Base-by-base conservation (phyloP, 2,329 filamentous ascomycete genomes). In the Aspergillus sergii region DNA sequence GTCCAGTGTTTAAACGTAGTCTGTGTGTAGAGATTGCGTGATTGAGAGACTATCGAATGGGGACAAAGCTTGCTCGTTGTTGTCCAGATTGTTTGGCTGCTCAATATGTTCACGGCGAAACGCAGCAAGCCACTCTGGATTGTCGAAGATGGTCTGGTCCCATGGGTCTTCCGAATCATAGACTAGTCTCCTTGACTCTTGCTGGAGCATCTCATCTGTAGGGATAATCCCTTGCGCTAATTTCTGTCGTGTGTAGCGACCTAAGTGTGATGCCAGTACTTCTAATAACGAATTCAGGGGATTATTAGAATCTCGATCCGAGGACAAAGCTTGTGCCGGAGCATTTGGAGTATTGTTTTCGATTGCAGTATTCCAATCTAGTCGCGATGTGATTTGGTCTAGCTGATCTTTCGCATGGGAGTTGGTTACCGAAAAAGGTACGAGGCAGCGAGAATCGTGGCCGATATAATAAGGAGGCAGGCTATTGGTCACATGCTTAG, bases 181-280 rank as follows among this genome's bases (percentile, higher is more conserved):
- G 5, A 84, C 62, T 28, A 85, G 80, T 41, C 72, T 70, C 21
- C 83, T 76, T 4, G 83, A 80, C 59, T 83, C 75, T 7, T 67
- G 65, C 68, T 85, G 83, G 9, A 85, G 73, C 76, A 83, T 80
- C n/a, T 82, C 80, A 65, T 85, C 83, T 1, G 80, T 83, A 21
- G 83, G 66, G 19, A 78, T 67, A 1, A 80, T 71, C 1, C 59
- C 59, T 23, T 50, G 36, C n/a, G 50, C 30, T 34, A 61, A 46
- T 56, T 68, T 66, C 16, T 60, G 39, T 3, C 61, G 60, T 12
- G 66, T 65, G 61, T 64, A 71, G 19, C 59, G 64, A 7, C 67
- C 61, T 14, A 71, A 55, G 39, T 70, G 68, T 4, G 23, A 58
- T 1, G 62, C 67, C 12, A 70, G 65, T 2, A 68, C 46, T n/a